Evolutionary conservation across 192 early-diverging fungal genomes (phyloP), one percentile per base, ranked within the genome.

Genomic region (Geranomyces variabilis): DNA sequence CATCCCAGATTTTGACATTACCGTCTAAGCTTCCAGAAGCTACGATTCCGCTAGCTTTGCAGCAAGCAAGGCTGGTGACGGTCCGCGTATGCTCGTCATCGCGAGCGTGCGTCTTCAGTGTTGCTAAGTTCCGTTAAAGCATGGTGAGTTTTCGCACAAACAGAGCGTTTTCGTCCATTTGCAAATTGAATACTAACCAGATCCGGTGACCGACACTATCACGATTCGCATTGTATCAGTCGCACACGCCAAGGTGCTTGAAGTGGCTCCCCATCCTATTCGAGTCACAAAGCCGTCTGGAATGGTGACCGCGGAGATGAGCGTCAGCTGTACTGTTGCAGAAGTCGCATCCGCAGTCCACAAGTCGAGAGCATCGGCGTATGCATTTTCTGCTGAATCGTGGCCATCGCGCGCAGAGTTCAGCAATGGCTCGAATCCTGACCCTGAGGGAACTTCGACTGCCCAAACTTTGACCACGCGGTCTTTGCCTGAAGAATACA

Each of bases 1-100:
- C 70, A 51, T 84, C 80, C 84, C 84, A 86, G 21, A 86, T 78
- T 61, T 82, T 86, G 7, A 80, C 80, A 8, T 76, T 71, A 0
- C 84, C 80, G 61, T 86, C 84, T n/a, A 53, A 51, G 47, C 84
- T 77, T 26, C 68, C 62, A 30, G 78, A 75, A 1, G 81, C 79
- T 24, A 79, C 75, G 24, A 85, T 43, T 21, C 65, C 24, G 30
- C 77, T 21, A 3, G 24, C 63, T 21, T 76, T 45, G 24, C 46
- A 65, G 30, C 44, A 41, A 0, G 74, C 70, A 15, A 85, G 17
- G n/a, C 24, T 43, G 19, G 81, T 76, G 7, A 83, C 63, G 2
- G n/a, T 46, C 31, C 53, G 30, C 4, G 76, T 60, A 59, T 85
- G 84, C 47, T 85, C 81, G 26, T 85, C 84, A 47, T 85, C 84